Evolutionary conservation across 352 stramenopile species (phyloP), one percentile per base, ranked within the genome.

Genomic region (Phytophthora podocarpi): DNA sequence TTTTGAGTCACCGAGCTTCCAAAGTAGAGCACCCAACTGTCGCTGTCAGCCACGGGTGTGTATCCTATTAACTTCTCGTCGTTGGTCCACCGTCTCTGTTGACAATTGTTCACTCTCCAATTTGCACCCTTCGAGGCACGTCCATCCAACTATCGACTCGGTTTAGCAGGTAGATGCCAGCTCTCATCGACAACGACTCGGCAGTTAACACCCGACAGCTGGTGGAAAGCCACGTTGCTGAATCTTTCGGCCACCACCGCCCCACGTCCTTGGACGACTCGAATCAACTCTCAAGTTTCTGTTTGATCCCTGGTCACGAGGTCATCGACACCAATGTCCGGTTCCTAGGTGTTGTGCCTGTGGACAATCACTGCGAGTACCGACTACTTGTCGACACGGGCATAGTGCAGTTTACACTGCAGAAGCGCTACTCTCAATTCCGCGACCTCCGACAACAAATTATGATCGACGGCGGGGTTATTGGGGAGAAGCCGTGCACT

Each of bases 381-480:
- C 51, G 59, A 21, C 36, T 91, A 26, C 63, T 89, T 4, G 73
- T 91, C n/a, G 60, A 82, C 47, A 82, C 78, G 12, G 67, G 69
- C 16, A 37, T 41, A 8, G 75, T 76, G 37, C 51, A 74, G 24
- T 87, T 78, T 36, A 62, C 87, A 11, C 26, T 91, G 15, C 56
- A 79, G 47, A 86, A 85, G 64, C 76, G 80, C 26, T 91, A 66
- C 76, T 90, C 80, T 15, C 71, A 91, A 37, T 85, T 90, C 59
- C 78, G 79, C 32, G 67, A 70, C 10, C 76, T 91, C 5, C 80
- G 82, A 20, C 54, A 61, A 20, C 37, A 75, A 36, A 51, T 91
- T 18, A 47, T 89, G 27, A 28, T 68, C 30, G 36, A 52, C 16
- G n/a, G n/a, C n/a, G n/a, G n/a, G n/a, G n/a, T n/a, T n/a, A n/a